Evolutionary conservation across 768 basidiomycete genomes (phyloP), one percentile per base, ranked within the genome.

Genomic region (Pulveroboletus sp.): DNA sequence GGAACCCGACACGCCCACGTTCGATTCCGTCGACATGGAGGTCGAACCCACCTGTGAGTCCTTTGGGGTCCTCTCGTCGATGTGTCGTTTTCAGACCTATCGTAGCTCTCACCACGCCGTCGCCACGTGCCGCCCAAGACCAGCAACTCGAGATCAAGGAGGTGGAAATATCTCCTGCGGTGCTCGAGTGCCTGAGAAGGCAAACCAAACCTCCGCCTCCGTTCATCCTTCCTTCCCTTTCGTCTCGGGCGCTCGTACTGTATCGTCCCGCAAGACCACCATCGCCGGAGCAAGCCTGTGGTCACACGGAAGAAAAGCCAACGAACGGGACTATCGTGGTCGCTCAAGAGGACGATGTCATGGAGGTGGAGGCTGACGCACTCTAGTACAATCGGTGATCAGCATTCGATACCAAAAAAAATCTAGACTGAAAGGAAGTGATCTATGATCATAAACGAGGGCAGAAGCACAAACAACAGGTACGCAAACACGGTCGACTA

Each of bases 21-120:
- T 70, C 17, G 85, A 88, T 47, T 71, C 82, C 3, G 75, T 72
- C 23, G 77, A 74, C 39, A 89, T 89, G 86, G 81, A 79, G 52
- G 75, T 79, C 5, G 86, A 85, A 60, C 82, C 78, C 55, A 79
- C 85, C 61, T 71, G 87, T 89, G 65, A 75, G 60, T 39, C 19
- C 27, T 44, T 30, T 29, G n/a, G n/a, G 55, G 27, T 34, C 17
- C 14, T 54, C 22, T 54, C n/a, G 10, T 40, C 31, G 43, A 23
- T 34, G 39, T 40, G 13, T 53, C 31, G 3, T 31, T 36, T 23
- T 23, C n/a, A 27, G 35, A 50, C 45, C n/a, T n/a, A 34, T 16
- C 35, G 6, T 24, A 58, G 51, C 37, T 11, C 39, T 56, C 45
- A 38, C 43, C 20, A 19, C 35, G 46, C 73, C 76, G 17, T 27